Conservation (phyloP, 805 yeast species). For the Candida morakotiae region DNA sequence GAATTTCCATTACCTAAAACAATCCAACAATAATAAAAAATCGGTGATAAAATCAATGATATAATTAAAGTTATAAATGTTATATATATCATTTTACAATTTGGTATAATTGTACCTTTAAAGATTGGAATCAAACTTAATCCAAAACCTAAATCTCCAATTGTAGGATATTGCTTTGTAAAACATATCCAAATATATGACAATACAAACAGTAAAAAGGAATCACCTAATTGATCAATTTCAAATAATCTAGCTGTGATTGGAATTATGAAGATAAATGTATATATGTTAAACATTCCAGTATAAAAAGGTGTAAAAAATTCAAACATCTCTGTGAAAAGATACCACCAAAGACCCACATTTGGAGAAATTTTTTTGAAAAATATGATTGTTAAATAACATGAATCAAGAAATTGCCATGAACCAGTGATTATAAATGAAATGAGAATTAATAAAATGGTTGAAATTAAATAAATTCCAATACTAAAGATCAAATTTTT, state of each 20-base stretch:
- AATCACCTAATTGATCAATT: constrained; percentile 30
- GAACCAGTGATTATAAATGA: constrained; percentile 25
- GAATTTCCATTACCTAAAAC: constrained; percentile 92
- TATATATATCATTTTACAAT: constrained; percentile 43
- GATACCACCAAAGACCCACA: constrained; percentile 98
- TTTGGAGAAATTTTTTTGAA: constrained; percentile 81
- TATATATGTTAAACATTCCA: constrained; percentile 76
- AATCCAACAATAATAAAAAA: constrained; percentile 93
- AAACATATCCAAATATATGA: constrained; percentile 46
- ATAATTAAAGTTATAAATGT: constrained; percentile 44
- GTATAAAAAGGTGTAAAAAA: constrained; percentile 80
- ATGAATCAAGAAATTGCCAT: constrained; percentile 21
- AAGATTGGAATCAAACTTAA: constrained; percentile 39
- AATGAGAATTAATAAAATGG: constrained; percentile 20
- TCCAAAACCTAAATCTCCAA: constrained; percentile 63
- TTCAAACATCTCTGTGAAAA: constrained; percentile 92
- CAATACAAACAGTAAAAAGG: constrained; percentile 51
- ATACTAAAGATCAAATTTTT: constrained; percentile 16
- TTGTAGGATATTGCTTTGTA: constrained; percentile 81
- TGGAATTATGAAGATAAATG: constrained; percentile 66
- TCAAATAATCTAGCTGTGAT: constrained; percentile 61
- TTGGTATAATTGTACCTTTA: constrained; percentile 43
- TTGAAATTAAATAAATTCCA: constrained; percentile 14
- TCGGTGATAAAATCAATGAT: constrained; percentile 70
- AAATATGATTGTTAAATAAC: constrained; percentile 53